A percentile compares a stretch with the other conserved stretches of the same genome.
These are phyloP conservation scores for Pyrenula aspistea DNA, from an alignment of 495 filamentous ascomycete species.

Conservation along the genomic window DNA sequence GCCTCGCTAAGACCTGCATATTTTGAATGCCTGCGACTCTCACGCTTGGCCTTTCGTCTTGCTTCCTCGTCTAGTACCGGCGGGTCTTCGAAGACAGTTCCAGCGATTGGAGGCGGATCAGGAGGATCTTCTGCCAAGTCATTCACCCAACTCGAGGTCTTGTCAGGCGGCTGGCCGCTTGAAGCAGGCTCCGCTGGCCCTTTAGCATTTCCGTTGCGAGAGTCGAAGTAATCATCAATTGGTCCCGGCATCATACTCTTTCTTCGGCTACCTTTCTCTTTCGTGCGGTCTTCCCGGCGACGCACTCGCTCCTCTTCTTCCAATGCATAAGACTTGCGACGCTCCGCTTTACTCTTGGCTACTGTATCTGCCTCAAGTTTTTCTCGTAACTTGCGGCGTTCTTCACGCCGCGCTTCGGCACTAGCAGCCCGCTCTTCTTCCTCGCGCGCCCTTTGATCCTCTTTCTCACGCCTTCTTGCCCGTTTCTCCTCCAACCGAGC, in stretches of 20 bases:
- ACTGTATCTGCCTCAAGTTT: neutral
- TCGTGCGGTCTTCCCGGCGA: constrained; percentile 5
- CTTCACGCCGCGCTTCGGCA: constrained; percentile 26
- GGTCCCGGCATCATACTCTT: constrained; percentile 8
- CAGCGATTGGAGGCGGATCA: constrained; percentile 42
- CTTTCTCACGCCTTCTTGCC: constrained; percentile 33
- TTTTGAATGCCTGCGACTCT: constrained; percentile 24
- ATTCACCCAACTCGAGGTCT: constrained; percentile 50
- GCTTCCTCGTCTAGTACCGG: constrained; percentile 28
- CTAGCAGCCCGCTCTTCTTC: constrained; percentile 10
- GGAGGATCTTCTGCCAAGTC: constrained; percentile 42
- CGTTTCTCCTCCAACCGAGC: constrained; percentile 28
- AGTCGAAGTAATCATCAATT: constrained; percentile 27
- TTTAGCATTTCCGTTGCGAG: constrained; percentile 17
- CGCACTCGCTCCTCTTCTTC: constrained; percentile 1
- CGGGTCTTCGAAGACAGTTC: constrained; percentile 40
- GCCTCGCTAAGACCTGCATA: constrained; percentile 27
- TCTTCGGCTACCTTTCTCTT: constrained; percentile 5
- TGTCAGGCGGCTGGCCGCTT: constrained; percentile 25
- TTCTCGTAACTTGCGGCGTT: constrained; percentile 20
- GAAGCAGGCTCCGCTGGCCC: constrained; percentile 1
- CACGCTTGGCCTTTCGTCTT: constrained; percentile 22
- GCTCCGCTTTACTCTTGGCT: neutral
- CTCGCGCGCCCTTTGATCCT: constrained; percentile 14
- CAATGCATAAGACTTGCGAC: neutral